A percentile compares a stretch with the other conserved stretches of the same genome.
These are phyloP conservation scores for Pilaira anomala DNA, from an alignment of 192 early-diverging fungal species.

Conservation along the genomic window DNA sequence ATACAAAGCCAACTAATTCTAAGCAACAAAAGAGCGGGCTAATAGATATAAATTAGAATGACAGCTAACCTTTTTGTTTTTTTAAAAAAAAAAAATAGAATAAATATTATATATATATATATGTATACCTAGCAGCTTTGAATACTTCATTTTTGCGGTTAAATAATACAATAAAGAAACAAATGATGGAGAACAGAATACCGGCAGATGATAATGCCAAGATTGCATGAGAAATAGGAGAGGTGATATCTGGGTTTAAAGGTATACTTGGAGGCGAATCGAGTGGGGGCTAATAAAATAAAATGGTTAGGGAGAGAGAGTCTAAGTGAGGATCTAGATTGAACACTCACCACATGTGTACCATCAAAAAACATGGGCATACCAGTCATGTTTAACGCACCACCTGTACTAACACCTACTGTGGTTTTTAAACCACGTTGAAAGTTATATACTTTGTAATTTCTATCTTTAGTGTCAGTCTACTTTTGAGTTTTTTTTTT, in stretches of 20 bases:
- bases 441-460: constrained; percentile 43
- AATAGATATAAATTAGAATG: neutral
- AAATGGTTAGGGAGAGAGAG: neutral
- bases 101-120: no score
- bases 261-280: constrained; percentile 41
- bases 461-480: constrained; percentile 23
- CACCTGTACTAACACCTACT: constrained; percentile 41
- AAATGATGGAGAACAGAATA: constrained; percentile 35
- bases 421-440: constrained; percentile 32
- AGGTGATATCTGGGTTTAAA: constrained; percentile 42
- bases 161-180: constrained; percentile 36
- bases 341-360: constrained; percentile 19
- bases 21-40: constrained; percentile 53
- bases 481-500: no score
- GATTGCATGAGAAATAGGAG: constrained; percentile 38
- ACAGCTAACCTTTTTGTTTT: neutral
- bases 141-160: constrained; percentile 41
- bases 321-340: neutral
- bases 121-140: constrained; percentile 50
- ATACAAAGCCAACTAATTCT: constrained; percentile 47
- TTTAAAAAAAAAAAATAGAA: no score
- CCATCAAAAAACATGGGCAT: constrained; percentile 46
- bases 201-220: constrained; percentile 33
- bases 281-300: constrained; percentile 26
- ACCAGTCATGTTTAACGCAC: constrained; percentile 33